These are phyloP conservation scores for Pseudopyrenochaeta lycopersici DNA, from an alignment of 2,329 filamentous ascomycete species.

Conservation along the genomic window DNA sequence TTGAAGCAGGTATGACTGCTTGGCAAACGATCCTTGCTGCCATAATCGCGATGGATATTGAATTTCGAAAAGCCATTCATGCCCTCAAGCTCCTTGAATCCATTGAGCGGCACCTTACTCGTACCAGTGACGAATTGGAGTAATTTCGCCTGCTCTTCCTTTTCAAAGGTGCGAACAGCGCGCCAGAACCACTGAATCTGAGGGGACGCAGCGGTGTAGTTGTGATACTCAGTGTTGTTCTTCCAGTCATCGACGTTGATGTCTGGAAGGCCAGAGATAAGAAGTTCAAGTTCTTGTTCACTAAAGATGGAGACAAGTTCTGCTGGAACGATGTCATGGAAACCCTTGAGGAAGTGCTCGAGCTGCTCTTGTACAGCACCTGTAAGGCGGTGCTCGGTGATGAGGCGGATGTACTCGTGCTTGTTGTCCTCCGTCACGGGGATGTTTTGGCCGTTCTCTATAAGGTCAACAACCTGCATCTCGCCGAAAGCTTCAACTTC, in stretches of 20 bases:
- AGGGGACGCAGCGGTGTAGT: slow-evolving; percentile 91
- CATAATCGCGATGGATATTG: slow-evolving; percentile 98
- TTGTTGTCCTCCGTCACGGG: slow-evolving; percentile 98
- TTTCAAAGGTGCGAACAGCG: slow-evolving; percentile 95
- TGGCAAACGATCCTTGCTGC: slow-evolving; percentile 92
- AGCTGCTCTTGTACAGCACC: slow-evolving; percentile 94
- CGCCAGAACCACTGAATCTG: slow-evolving; percentile 99
- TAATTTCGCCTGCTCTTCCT: slow-evolving; percentile 96
- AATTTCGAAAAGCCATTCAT: slow-evolving; percentile 99
- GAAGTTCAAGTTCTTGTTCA: slow-evolving; percentile 93
- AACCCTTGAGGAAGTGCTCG: slow-evolving; percentile 90
- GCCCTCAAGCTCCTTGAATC: slow-evolving; percentile 98
- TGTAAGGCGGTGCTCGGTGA: slow-evolving; percentile 92
- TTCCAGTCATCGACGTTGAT: slow-evolving; percentile 99
- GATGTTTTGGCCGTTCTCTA: slow-evolving; percentile 88
- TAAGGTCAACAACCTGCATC: slow-evolving; percentile 84
- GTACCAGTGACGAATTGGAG: slow-evolving; percentile 98
- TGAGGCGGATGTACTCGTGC: slow-evolving; percentile 92
- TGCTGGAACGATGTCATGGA: slow-evolving; percentile 97
- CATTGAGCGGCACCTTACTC: slow-evolving; percentile 96
- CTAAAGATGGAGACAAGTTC: slow-evolving; percentile 98
- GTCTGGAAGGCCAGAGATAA: slow-evolving; percentile 96
- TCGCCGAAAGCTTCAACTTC: slow-evolving; percentile 95
- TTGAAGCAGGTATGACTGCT: slow-evolving; percentile 99
- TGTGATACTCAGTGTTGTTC: slow-evolving; percentile 98